phyloP scores from a whole-genome alignment of 106 monocot species.

The Phalaenopsis equestris region DNA sequence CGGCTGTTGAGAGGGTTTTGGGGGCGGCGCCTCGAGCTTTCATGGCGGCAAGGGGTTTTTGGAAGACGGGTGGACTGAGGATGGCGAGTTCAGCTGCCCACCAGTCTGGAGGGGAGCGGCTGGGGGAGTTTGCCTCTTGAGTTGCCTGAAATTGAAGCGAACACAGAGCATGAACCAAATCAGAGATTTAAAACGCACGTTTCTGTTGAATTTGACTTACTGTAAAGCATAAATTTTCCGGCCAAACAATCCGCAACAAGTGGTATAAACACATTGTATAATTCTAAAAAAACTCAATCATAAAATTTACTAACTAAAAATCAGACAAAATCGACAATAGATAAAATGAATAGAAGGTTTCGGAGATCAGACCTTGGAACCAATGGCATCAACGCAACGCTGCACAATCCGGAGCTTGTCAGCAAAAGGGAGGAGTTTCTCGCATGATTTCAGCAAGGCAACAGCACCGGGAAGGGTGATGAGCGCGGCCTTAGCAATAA shows the following conservation, averaged over 20 bases:
- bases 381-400: conserved; percentile 36
- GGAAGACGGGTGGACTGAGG: conserved; percentile 32
- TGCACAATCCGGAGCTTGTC: conserved; percentile 40
- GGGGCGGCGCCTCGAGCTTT: conserved; percentile 29
- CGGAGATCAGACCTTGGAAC: conserved; percentile 28
- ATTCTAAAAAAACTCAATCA: too few relatives aligned
- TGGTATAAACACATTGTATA: too few relatives aligned
- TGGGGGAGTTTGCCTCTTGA: conserved; percentile 49
- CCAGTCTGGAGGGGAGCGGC: conserved; percentile 59
- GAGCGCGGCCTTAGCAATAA: conserved; percentile 31
- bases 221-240: too few relatives aligned
- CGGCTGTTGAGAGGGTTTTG: conserved; percentile 27
- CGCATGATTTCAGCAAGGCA: conserved; percentile 42
- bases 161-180: not conserved
- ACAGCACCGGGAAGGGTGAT: conserved; percentile 31
- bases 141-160: conserved; percentile 23
- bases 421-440: conserved; percentile 23
- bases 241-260: not conserved
- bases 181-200: too few relatives aligned
- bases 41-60: conserved; percentile 45
- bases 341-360: not conserved
- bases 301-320: too few relatives aligned
- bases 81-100: conserved; percentile 52
- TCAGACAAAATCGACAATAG: too few relatives aligned
- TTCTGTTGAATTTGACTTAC: too few relatives aligned